Evolutionary conservation across 345 rosid genomes (phyloP).

Genomic region (Dovyalis caffra): DNA sequence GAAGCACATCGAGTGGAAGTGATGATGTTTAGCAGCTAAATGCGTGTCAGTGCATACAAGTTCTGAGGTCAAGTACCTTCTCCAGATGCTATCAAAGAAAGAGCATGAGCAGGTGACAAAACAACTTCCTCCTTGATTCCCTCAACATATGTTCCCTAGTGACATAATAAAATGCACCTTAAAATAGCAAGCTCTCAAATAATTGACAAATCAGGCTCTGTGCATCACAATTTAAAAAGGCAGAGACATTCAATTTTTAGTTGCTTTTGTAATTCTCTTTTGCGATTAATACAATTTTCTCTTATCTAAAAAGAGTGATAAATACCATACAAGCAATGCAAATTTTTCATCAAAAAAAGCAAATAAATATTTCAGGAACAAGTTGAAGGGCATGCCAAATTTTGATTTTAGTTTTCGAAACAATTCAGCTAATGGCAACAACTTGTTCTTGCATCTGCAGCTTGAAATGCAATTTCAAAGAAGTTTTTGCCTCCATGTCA

Average conservation of each 20-base stretch:
- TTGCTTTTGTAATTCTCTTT: too few relatives aligned
- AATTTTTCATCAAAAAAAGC: too few relatives aligned
- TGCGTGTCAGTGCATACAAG: not conserved
- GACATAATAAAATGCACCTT: conserved; percentile 22
- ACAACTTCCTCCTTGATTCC: conserved; percentile 97
- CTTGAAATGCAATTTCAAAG: too few relatives aligned
- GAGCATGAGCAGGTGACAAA: conserved; percentile 93
- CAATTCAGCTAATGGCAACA: too few relatives aligned
- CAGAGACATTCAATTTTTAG: conserved; percentile 4
- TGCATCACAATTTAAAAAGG: conserved; percentile 16
- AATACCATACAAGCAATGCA: too few relatives aligned
- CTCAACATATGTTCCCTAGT: conserved; percentile 83
- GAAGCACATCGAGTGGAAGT: not conserved
- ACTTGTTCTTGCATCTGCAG: too few relatives aligned
- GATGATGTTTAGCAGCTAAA: not conserved
- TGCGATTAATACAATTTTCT: too few relatives aligned
- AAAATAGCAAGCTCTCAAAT: conserved; percentile 9
- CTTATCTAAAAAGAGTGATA: too few relatives aligned
- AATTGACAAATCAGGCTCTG: not conserved
- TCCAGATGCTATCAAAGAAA: conserved; percentile 93
- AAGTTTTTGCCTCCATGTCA: too few relatives aligned
- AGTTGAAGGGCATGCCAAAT: too few relatives aligned
- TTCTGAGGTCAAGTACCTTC: conserved; percentile 64
- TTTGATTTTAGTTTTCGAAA: too few relatives aligned
- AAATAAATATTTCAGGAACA: too few relatives aligned